These are phyloP conservation scores for Heteromeles arbutifolia DNA, from an alignment of 306 rosid species.

Conservation along the genomic window DNA sequence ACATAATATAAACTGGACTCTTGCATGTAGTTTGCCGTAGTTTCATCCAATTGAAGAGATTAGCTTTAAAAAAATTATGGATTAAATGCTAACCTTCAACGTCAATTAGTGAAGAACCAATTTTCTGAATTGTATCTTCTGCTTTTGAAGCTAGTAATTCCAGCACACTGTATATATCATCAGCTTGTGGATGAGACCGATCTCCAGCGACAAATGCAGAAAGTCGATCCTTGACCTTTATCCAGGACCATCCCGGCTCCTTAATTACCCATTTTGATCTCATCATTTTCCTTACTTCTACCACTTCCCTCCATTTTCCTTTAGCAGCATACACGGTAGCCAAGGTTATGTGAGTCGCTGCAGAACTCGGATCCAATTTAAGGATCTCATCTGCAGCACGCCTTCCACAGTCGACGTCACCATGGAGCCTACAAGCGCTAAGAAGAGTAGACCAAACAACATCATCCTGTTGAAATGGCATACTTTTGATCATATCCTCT, in stretches of 20 bases:
- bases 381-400: slow-evolving; percentile 57
- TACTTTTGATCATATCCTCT: slow-evolving; percentile 48
- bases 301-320: too few species aligned
- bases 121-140: too few species aligned
- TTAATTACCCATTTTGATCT: slow-evolving; percentile 63
- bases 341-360: slow-evolving; percentile 61
- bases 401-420: slow-evolving; percentile 57
- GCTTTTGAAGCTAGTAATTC: too few species aligned
- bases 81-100: too few species aligned
- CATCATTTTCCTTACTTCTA: slow-evolving; percentile 44
- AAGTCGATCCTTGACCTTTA: slow-evolving; percentile 44
- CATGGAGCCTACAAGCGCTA: slow-evolving; percentile 50
- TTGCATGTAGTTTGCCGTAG: too few species aligned
- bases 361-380: slow-evolving; percentile 54
- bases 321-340: slow-evolving; percentile 59
- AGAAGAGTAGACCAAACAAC: slow-evolving; percentile 85
- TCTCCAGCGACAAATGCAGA: slow-evolving; percentile 4
- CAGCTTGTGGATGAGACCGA: too few species aligned
- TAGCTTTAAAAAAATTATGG: too few species aligned
- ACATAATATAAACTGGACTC: too few species aligned
- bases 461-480: slow-evolving; percentile 58
- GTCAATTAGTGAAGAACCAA: too few species aligned
- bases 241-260: slow-evolving; percentile 88
- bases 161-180: too few species aligned
- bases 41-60: too few species aligned